Percentiles rank a stretch among this genome's conserved stretches.
phyloP scores from a whole-genome alignment of 2,329 filamentous ascomycete genomes.

The Diaporthe eres region DNA sequence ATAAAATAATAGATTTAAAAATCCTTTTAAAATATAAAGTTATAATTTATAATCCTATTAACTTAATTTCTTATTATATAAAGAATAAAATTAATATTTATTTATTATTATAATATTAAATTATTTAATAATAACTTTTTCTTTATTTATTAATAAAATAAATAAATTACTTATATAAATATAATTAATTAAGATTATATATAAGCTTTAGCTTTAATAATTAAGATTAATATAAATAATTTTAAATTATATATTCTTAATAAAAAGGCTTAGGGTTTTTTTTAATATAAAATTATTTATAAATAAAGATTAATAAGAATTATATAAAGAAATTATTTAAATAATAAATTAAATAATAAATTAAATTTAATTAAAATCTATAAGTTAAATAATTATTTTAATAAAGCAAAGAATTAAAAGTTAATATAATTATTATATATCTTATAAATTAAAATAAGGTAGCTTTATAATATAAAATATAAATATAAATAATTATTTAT shows the following conservation, averaged over 20 bases:
- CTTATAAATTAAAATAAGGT: rapidly evolving
- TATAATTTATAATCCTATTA: neutral
- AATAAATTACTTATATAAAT: neutral
- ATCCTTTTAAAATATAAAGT: neutral
- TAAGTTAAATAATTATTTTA: neutral
- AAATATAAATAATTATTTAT: neutral
- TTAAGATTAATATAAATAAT: neutral
- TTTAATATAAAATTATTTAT: neutral
- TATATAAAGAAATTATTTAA: neutral
- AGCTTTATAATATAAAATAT: neutral
- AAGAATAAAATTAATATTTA: neutral
- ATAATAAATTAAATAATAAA: neutral
- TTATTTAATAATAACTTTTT: neutral
- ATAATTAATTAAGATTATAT: neutral
- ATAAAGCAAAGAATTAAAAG: neutral
- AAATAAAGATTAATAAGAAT: neutral
- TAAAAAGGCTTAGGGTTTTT: neutral
- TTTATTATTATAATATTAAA: neutral
- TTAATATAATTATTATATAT: neutral
- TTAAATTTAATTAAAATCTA: neutral
- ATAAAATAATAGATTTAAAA: neutral
- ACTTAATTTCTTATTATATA: neutral
- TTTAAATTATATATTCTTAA: neutral
- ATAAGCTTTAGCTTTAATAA: neutral
- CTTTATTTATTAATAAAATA: neutral